Base-by-base conservation (phyloP, 2,329 filamentous ascomycete species). In the Colletotrichum sp. region DNA sequence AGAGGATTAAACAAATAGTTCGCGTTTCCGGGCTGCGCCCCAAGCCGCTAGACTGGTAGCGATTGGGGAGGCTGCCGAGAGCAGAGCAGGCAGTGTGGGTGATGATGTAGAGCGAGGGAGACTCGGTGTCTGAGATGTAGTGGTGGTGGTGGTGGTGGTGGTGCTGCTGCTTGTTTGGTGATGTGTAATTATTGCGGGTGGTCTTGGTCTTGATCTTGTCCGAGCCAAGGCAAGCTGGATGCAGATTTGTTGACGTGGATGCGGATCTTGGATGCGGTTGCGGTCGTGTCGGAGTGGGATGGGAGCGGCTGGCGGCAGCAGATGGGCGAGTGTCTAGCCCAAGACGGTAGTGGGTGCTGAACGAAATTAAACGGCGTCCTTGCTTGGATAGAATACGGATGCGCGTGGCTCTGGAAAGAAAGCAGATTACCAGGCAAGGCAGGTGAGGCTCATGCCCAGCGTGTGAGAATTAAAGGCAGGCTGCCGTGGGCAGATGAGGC, bases 11-110 rank as follows among this genome's bases (percentile, higher is more conserved):
- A 69, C 39, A 30, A 76, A 73, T 73, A 65, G 59, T 74, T 68
- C 16, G 63, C 64, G 64, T 65, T 39, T 69, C 65, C 65, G 59
- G 72, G 28, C 64, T 65, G 49, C 74, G 74, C 74, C 74, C 39
- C 70, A 65, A 73, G 70, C 32, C 64, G 74, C 74, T 74, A 73
- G 65, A 30, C 57, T 52, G 49, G 28, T 39, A 36, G 34, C 28
- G 59, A 65, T n/a, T 18, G 57, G 57, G 52, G 57, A 28, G 44
- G 64, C 57, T 68, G 57, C 59, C 64, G 69, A 57, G 60, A 24
- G 24, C 36, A 12, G 44, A 21, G 12, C 16, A 28, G 15, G 18
- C 30, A 62, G 34, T 36, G 21, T 16, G 62, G 30, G 28, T n/a
- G 60, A 70, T 36, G 70, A 69, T 65, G 44, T 55, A 44, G 44